These are phyloP conservation scores for Annulohypoxylon bovei DNA, from an alignment of 495 filamentous ascomycete species.

Conservation along the genomic window DNA sequence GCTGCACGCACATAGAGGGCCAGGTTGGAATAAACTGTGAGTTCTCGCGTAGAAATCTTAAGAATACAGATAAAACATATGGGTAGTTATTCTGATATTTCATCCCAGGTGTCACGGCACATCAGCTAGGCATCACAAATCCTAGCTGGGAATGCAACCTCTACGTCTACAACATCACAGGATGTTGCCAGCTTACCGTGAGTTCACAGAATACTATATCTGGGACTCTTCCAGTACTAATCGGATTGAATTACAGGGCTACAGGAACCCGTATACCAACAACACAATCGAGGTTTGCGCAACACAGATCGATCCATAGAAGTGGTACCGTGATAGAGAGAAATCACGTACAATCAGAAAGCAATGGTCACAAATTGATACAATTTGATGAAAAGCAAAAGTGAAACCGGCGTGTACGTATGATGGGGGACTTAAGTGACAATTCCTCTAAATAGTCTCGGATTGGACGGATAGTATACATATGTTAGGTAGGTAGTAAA, in stretches of 20 bases:
- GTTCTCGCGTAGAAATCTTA: background rate
- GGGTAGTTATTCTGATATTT: background rate
- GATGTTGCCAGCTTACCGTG: slow-evolving; percentile 46
- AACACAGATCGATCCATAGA: slow-evolving; percentile 23
- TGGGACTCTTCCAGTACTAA: background rate
- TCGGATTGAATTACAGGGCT: slow-evolving; percentile 28
- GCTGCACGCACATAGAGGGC: slow-evolving; percentile 44
- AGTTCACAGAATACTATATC: slow-evolving; percentile 3
- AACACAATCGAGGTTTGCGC: slow-evolving; percentile 43
- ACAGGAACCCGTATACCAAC: slow-evolving; percentile 44
- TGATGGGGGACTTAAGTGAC: background rate
- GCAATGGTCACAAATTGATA: background rate
- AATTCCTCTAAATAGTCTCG: background rate
- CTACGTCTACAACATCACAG: slow-evolving; percentile 46
- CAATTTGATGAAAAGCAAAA: background rate
- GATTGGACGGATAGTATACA: background rate
- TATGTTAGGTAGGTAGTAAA: background rate
- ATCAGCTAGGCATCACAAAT: slow-evolving; percentile 39
- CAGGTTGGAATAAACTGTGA: slow-evolving; percentile 46
- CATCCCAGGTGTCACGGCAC: slow-evolving; percentile 36
- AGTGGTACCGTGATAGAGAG: background rate
- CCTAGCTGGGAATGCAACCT: slow-evolving; percentile 46
- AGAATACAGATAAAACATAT: background rate
- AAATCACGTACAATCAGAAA: background rate
- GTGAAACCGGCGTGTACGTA: background rate